Evolutionary conservation across 805 yeast species (phyloP), one percentile per base, ranked within the genome.

Genomic region (Candida ovalis): DNA sequence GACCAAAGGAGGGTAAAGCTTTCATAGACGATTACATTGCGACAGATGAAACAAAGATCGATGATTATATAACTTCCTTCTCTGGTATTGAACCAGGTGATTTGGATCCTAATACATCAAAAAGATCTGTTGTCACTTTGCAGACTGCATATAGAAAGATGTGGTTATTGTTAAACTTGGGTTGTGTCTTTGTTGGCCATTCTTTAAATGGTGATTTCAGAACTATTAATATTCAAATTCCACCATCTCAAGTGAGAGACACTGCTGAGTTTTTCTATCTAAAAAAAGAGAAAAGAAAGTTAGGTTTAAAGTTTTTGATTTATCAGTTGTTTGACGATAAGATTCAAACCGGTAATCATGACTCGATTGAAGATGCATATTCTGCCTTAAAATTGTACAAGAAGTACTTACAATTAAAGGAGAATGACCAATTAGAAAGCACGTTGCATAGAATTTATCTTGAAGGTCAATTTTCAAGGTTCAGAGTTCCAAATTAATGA

Each of bases 61-160:
- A 84, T 46, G 96, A 94, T 65, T 91, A 94, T 60, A 73, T 92
- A 54, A 95, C 99, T 0, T 81, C 82, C 12, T 94, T 78, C 58
- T 89, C 97, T 12, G 99, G 99, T n/a, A 91, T 94, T 45, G 89
- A 87, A 56, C 85, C 84, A 0, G 96, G 96, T 1, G 99, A 95
- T 66, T 72, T 94, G 51, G 88, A 89, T 61, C 87, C 92, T 1
- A 61, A 63, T 4, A 69, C 62, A 6, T 86, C 96, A 21, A 66
- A 72, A 4, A 82, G 82, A 57, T 76, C 86, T 3, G 73, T 95
- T 40, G 97, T 91, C 0, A 78, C 87, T 0, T 70, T 87, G 48
- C 92, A 87, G 59, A 83, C 88, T 0, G 88, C 96, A 1, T 94
- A 92, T 64, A 73, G 97, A 50, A 81, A 87, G 58, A 76, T 94